Percentiles rank a stretch among this genome's conserved stretches.
Evolutionary conservation across 73 alveolate genomes (phyloP).

Genomic region (Diophrys appendiculata): DNA sequence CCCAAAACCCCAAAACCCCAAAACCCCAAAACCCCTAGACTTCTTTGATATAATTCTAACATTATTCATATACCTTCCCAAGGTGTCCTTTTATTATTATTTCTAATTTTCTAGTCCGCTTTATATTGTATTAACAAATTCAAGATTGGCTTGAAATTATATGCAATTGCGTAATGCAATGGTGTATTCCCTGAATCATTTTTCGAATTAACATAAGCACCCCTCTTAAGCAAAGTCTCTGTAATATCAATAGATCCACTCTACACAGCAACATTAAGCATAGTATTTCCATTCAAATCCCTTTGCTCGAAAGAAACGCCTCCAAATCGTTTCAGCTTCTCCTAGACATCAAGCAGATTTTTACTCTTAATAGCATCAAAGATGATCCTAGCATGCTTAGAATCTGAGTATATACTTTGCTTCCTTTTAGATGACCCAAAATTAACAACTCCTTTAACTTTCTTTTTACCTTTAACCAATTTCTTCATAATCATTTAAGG

Average conservation of each 20-base stretch:
- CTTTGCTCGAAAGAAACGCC: background rate
- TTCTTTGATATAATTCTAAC: too few relatives aligned
- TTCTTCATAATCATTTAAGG: background rate
- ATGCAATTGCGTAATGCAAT: constrained; percentile 12
- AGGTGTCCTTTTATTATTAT: constrained; percentile 13
- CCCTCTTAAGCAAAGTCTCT: constrained; percentile 1
- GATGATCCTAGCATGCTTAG: background rate
- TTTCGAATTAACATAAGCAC: constrained; percentile 10
- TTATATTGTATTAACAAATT: constrained; percentile 6
- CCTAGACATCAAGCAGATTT: background rate
- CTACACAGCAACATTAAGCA: background rate
- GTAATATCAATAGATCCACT: constrained; percentile 1
- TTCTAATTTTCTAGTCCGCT: constrained; percentile 17
- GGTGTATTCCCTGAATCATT: constrained; percentile 25
- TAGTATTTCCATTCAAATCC: constrained; percentile 10
- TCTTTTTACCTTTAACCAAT: too few relatives aligned
- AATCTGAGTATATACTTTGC: background rate
- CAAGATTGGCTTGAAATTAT: background rate
- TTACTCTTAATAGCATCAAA: background rate
- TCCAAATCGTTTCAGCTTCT: background rate
- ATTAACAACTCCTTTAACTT: background rate
- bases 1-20: too few relatives aligned
- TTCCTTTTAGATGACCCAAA: background rate
- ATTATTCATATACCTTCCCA: constrained; percentile 20
- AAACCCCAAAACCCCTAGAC: too few relatives aligned